Base-by-base conservation (phyloP, 1,284 basidiomycete genomes). In the Apiotrichum montevideense region DNA sequence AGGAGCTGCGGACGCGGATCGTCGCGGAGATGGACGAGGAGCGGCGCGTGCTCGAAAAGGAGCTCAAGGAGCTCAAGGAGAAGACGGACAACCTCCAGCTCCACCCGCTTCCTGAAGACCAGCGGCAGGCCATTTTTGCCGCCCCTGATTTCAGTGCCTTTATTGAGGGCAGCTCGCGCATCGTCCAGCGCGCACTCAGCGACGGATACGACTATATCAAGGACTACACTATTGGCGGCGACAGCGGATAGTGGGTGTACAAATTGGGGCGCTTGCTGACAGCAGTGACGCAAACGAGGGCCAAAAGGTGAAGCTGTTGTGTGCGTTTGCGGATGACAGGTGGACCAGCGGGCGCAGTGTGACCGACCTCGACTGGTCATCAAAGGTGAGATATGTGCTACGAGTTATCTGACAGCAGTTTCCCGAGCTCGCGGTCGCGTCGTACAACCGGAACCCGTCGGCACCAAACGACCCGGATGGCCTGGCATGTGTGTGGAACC, bases 321-420 rank as follows among this genome's bases (percentile, higher is more conserved):
- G 93, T 66, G 86, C 87, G 35, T 97, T 96, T 75, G 86, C 82
- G 59, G 91, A 94, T 67, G 90, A 94, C 68, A 81, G 88, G 44
- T 88, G 89, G 77, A 87, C 87, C 7, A 88, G 87, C 72, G 92
- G 94, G 67, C 80, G 96, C 52, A 94, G 92, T 10, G 88, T 99
- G 55, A 98, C 96, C 0, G 92, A 90, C 63, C 80, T 98, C 13
- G 96, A 98, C 71, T 99, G 96, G 96, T 96, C 92, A 52, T 88
- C 90, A 1, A 95, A 94, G 80, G 93, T 88, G 59, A 64, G 77
- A 63, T 11, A 9, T 37, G 6, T 34, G 13, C 11, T 42, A 9
- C 35, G n/a, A 35, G 5, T 9, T n/a, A 3, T 35, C 47, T 54
- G 37, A 58, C 47, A 7, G 14, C 70, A 97, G 91, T 96, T 92